These are phyloP conservation scores for Giardia muris DNA, from an alignment of 208 protist species.

Conservation along the genomic window DNA sequence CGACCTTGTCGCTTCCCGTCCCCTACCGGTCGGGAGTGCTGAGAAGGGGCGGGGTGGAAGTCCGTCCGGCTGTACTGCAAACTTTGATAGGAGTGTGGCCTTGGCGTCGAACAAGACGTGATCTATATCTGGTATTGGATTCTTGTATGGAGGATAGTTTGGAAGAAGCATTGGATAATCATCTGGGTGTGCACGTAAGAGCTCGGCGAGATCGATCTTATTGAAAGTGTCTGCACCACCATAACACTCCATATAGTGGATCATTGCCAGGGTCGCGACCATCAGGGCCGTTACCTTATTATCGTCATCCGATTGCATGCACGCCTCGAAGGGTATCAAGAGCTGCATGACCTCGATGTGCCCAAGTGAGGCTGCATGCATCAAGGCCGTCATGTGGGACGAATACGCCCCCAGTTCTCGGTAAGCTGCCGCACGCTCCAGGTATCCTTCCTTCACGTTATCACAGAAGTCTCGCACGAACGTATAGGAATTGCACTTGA, in stretches of 20 bases:
- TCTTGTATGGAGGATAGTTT: background rate
- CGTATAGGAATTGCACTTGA: background rate
- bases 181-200: background rate
- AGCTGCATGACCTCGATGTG: background rate
- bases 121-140: too few species aligned
- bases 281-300: background rate
- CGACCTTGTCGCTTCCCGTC: background rate
- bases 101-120: too few species aligned
- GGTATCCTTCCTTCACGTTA: background rate
- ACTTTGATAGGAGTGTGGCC: too few species aligned
- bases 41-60: too few species aligned
- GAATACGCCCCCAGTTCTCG: background rate
- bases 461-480: background rate
- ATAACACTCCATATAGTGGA: background rate
- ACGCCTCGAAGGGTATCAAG: background rate
- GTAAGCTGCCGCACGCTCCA: background rate
- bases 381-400: background rate
- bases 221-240: background rate
- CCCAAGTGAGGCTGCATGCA: background rate
- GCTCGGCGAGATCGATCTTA: background rate
- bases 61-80: too few species aligned
- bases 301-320: background rate
- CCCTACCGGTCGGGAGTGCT: background rate
- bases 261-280: background rate
- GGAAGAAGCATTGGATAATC: background rate